A percentile compares a stretch with the other conserved stretches of the same genome.
phyloP scores from a whole-genome alignment of 2,329 filamentous ascomycete genomes.

The Aureobasidium musti region DNA sequence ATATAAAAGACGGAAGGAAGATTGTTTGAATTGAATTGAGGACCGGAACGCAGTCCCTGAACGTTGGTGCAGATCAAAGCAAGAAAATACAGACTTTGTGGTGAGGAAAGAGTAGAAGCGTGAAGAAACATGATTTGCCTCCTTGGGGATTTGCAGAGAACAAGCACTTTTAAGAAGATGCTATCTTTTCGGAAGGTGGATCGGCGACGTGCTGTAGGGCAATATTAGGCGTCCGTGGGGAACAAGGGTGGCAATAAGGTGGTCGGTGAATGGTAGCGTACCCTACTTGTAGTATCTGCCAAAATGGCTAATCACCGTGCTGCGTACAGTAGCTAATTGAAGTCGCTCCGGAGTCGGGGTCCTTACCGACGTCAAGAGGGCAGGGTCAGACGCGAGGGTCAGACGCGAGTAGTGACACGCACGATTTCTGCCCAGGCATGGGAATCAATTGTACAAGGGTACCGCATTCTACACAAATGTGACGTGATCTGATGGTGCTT shows the following conservation, averaged over 20 bases:
- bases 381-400: no score
- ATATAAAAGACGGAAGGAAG: neutral
- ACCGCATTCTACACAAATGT: slow-evolving; percentile 3
- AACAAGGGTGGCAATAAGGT: neutral
- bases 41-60: neutral
- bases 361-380: neutral
- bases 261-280: neutral
- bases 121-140: slow-evolving; percentile 11
- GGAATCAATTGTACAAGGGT: neutral
- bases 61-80: slow-evolving; percentile 11
- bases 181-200: neutral
- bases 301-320: neutral
- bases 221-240: neutral
- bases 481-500: neutral
- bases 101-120: neutral
- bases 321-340: neutral
- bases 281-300: neutral
- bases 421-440: slow-evolving; percentile 4
- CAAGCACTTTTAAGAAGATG: neutral
- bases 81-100: slow-evolving; percentile 19
- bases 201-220: neutral
- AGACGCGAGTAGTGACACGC: neutral
- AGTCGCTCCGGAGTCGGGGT: neutral
- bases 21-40: neutral
- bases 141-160: neutral